Evolutionary conservation across 495 filamentous ascomycete species (phyloP), one percentile per base, ranked within the genome.

Genomic region (Entonaema liquescens): DNA sequence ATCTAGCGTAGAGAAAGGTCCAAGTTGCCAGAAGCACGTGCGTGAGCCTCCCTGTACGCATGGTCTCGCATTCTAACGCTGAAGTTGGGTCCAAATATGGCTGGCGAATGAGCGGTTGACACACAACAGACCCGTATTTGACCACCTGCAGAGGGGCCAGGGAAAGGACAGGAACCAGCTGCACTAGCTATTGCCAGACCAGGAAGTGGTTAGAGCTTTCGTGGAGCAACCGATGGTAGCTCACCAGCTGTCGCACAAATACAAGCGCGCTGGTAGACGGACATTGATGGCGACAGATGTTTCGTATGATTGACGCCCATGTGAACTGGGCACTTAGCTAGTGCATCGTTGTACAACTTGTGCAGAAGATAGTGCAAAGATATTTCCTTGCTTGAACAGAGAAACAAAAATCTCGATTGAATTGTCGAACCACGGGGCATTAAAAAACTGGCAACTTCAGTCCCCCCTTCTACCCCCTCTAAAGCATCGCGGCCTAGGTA

Each of bases 51-150:
- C 58, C 71, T 70, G 71, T 70, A 40, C 55, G 66, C 71, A 69
- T 65, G 67, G 67, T 47, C 62, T 70, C 54, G 61, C 59, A 73
- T 71, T 71, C 71, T 74, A 68, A 74, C 73, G 73, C 73, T 70
- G 67, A 75, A 62, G 73, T 75, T 70, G 73, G 75, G 75, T 52
- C 73, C 67, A 72, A 77, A 75, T 62, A 13, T 61, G 61, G 61
- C 67, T 59, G 66, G 56, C 75, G 75, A 77, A 77, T 77, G 38
- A 76, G 65, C 26, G 59, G 59, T 56, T 75, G 73, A 72, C 75
- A 77, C 75, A 77, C 75, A 65, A 38, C 53, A 62, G 62, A 61
- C 62, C 75, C 73, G 64, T 70, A 77, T 73, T 73, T 56, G 70
- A 72, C 69, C 61, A 73, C 63, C 67, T 77, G 75, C 75, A 77